Evolutionary conservation across 2,329 filamentous ascomycete species (phyloP), one percentile per base, ranked within the genome.

Genomic region (Alternaria postmessia): DNA sequence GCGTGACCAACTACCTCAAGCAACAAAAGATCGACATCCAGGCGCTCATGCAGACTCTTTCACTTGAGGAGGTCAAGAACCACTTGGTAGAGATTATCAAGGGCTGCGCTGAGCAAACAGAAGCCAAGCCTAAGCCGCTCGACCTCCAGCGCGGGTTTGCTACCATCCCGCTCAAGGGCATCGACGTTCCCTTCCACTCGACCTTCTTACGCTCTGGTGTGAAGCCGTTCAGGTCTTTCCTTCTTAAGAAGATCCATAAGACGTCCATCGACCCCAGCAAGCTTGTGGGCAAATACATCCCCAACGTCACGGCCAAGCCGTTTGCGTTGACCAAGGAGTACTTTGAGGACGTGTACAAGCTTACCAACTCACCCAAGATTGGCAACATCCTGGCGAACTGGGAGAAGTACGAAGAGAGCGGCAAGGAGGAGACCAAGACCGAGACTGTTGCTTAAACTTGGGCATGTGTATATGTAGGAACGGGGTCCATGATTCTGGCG

Each of bases 221-320:
- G 80, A 99, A 99, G 86, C 95, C 96, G 47, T 99, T 99, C 93
- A 88, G 95, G 69, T 94, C 90, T 44, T 99, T 99, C 88, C 81
- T 99, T 78, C 90, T 98, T 72, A 99, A 98, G 91, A 99, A 99
- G 88, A 98, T 99, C 84, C 93, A 98, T 87, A 97, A 96, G 88
- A 97, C 94, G 24, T 96, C 92, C 54, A 98, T 99, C 79, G 95
- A 99, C 79, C 95, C 95, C 5, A 91, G 92, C 79, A 98, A 98
- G 86, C 83, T 99, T 75, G 87, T 99, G 69, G 95, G 95, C 75
- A 99, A 99, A 83, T 99, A 99, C 83, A 98, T 99, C 69, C 95
- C 95, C 71, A 99, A 99, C 81, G 96, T 99, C 69, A 99, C 95
- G 57, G 95, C 95, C 59, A 90, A 90, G 81, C 95, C 95, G 16